phyloP scores from a whole-genome alignment of 345 rosid genomes.

The Salix koriyanagi region DNA sequence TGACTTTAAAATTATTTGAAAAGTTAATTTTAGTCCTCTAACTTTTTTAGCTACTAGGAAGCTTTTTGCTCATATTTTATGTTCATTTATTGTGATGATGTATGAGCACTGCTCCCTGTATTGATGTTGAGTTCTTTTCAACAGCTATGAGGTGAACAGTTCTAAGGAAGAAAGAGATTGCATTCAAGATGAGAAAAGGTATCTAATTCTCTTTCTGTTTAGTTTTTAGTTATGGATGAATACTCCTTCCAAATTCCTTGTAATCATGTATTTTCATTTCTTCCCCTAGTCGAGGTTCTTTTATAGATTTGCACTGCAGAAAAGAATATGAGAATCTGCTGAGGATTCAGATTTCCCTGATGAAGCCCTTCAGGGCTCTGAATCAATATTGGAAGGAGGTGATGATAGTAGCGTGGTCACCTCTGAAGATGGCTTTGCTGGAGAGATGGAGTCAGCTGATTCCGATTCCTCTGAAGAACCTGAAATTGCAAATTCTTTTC shows the following conservation, averaged over 20 bases:
- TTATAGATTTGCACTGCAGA: slow-evolving; percentile 36
- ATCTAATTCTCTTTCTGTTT: not conserved
- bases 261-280: not conserved
- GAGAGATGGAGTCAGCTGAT: slow-evolving; percentile 51
- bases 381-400: slow-evolving; percentile 34
- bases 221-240: not conserved
- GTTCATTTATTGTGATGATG: no score
- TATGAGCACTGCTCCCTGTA: not conserved
- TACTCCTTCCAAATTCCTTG: not conserved
- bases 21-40: no score
- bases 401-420: slow-evolving; percentile 43
- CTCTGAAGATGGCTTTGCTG: slow-evolving; percentile 41
- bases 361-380: slow-evolving; percentile 19
- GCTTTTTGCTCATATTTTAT: no score
- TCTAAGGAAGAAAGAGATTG: slow-evolving; percentile 64
- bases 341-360: slow-evolving; percentile 31
- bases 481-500: slow-evolving; percentile 37
- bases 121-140: slow-evolving; percentile 6
- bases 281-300: not conserved
- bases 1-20: no score
- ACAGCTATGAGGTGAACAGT: slow-evolving; percentile 68
- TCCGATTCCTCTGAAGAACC: slow-evolving; percentile 56
- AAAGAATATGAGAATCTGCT: slow-evolving; percentile 55
- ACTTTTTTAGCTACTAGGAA: no score
- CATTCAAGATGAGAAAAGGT: slow-evolving; percentile 1